Evolutionary conservation across 495 filamentous ascomycete species (phyloP), one percentile per base, ranked within the genome.

Genomic region (Monascus purpureus): DNA sequence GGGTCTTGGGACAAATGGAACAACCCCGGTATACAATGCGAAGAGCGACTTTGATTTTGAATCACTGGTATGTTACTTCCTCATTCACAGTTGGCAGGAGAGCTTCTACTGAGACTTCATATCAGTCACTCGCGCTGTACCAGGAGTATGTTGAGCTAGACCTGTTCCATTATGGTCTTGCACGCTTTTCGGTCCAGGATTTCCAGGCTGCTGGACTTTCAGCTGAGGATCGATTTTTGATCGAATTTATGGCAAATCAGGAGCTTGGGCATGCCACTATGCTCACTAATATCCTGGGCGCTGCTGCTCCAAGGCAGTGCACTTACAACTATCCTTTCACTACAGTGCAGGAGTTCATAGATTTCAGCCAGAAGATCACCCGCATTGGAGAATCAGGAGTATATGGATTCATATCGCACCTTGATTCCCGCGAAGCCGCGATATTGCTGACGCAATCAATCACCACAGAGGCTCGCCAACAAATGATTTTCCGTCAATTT

Each of bases 61-160:
- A 37, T 83, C 78, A 1, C 55, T 85, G 36, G 57, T 61, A 49
- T 17, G 49, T 19, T 26, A 8, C 4, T 13, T 13, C 9, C 7
- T 20, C 13, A 29, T 17, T 14, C 11, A 12, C 7, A 4, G 20
- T 9, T 29, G 17, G 9, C 8, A 6, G 11, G 13, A 2, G 31
- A 29, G 8, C 30, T 36, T 41, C 26, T 43, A 40, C 53, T 42
- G 42, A 63, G 50, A 44, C 49, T 40, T 6, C 33, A 51, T 6
- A 35, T 29, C 28, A 63, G 57, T 55, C 61, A 4, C 65, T 88
- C 6, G 78, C 63, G 4, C 58, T 87, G 1, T 83, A 85, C 43
- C 76, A 86, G 38, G 86, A 93, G 57, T 93, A 69, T 64, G 85
- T 90, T 39, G 85, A 93, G 51, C 62, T 92, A 0, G 86, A 92